A percentile compares a stretch with the other conserved stretches of the same genome.
These are phyloP conservation scores for Senna siamea DNA, from an alignment of 306 rosid genomes.

Conservation along the genomic window DNA sequence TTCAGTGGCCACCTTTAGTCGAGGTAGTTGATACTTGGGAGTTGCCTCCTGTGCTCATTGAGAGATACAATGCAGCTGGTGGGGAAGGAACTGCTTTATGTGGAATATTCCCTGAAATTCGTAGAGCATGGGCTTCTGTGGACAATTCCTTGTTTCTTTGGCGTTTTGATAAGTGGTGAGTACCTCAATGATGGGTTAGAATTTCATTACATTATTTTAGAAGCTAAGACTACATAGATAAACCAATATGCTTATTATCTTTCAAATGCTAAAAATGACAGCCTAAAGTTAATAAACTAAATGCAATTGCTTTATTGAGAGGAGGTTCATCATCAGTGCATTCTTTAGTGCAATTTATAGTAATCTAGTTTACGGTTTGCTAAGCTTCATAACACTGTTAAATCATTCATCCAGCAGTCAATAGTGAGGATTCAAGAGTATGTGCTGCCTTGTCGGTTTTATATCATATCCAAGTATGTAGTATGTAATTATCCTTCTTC, in stretches of 20 bases:
- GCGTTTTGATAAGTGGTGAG: conserved; percentile 98
- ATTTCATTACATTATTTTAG: conserved; percentile 9
- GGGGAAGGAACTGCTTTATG: conserved; percentile 98
- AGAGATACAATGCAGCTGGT: conserved; percentile 92
- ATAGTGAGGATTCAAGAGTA: conserved; percentile 8
- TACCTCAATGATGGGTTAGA: conserved; percentile 8
- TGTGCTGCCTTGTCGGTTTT: background rate
- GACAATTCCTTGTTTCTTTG: conserved; percentile 93
- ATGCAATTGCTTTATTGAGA: conserved; percentile 13
- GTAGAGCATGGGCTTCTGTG: conserved; percentile 96
- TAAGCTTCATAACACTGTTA: background rate
- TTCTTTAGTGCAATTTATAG: background rate
- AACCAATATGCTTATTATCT: conserved; percentile 2
- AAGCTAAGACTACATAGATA: conserved; percentile 8
- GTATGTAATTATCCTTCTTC: background rate
- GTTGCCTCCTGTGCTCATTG: conserved; percentile 89
- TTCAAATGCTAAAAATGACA: background rate
- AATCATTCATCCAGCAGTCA: background rate
- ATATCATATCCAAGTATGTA: conserved; percentile 16
- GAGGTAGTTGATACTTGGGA: conserved; percentile 90
- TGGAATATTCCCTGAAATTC: conserved; percentile 94
- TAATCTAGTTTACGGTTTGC: background rate
- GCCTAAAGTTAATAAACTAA: background rate
- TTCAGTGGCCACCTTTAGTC: conserved; percentile 94
- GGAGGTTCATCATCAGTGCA: background rate